Conservation (phyloP, 2,329 filamentous ascomycete species). For the Helminthosporium solani region DNA sequence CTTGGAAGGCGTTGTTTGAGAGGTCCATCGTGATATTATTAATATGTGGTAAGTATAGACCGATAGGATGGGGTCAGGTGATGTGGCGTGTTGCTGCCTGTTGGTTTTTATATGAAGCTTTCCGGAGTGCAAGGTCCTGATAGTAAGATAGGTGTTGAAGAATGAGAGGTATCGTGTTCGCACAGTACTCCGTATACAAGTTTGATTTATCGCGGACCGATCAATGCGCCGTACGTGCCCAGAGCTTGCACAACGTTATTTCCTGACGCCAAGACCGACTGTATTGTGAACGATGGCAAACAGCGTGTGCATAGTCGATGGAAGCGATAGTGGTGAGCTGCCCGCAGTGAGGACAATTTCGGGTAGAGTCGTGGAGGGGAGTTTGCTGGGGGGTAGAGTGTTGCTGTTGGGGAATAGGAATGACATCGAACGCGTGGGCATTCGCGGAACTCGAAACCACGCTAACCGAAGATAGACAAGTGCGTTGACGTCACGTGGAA, state of each 20-base stretch:
- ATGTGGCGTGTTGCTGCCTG: conserved; percentile 28
- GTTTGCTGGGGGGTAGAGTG: conserved; percentile 1
- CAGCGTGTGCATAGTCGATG: conserved; percentile 8
- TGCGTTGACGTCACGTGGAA: conserved; percentile 1
- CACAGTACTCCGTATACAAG: too few species aligned
- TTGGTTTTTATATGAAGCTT: background rate
- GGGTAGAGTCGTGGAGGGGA: conserved; percentile 1
- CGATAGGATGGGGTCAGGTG: conserved; percentile 24
- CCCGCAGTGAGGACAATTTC: background rate
- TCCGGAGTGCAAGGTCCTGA: conserved; percentile 4
- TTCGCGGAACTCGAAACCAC: background rate
- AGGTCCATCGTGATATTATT: conserved; percentile 28
- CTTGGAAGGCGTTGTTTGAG: conserved; percentile 29
- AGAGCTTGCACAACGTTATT: conserved; percentile 18
- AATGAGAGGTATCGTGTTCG: conserved; percentile 2
- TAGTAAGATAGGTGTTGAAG: conserved; percentile 2
- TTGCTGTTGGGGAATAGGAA: background rate
- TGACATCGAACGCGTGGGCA: background rate
- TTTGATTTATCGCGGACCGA: conserved; percentile 7
- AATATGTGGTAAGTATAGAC: conserved; percentile 1
- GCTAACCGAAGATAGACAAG: background rate
- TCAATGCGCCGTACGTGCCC: conserved; percentile 29
- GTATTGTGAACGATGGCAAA: conserved; percentile 3
- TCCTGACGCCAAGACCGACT: conserved; percentile 11
- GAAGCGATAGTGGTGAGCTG: conserved; percentile 14